These are phyloP conservation scores for Verticillium isaacii DNA, from an alignment of 2,329 filamentous ascomycete genomes.

Conservation along the genomic window DNA sequence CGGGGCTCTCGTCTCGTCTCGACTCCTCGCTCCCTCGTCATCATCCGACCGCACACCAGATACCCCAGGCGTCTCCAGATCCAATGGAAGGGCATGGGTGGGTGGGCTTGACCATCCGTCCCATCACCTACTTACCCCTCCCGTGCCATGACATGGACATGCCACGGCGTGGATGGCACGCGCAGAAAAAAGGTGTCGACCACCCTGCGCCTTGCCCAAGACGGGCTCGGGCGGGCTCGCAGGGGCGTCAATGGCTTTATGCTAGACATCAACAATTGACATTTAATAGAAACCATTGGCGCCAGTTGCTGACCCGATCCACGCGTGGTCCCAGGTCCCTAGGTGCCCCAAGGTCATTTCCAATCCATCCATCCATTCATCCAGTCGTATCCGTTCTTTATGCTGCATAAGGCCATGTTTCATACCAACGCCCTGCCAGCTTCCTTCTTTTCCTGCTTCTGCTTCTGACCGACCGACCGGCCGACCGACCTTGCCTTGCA, in stretches of 20 bases:
- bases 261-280: background rate
- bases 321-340: background rate
- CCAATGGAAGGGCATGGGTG: background rate
- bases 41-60: background rate
- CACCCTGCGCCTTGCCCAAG: background rate
- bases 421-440: conserved; percentile 15
- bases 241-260: background rate
- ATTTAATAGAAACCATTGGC: conserved; percentile 4
- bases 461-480: background rate
- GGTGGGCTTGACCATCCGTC: background rate
- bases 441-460: conserved; percentile 5
- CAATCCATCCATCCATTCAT: background rate
- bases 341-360: background rate
- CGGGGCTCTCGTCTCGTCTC: background rate
- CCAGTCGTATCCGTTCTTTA: background rate
- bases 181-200: background rate
- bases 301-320: background rate
- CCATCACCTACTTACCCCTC: background rate
- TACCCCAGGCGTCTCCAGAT: background rate
- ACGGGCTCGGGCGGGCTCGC: background rate
- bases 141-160: background rate
- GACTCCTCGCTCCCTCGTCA: background rate
- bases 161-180: background rate
- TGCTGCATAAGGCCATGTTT: conserved; percentile 6
- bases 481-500: background rate